Conservation (phyloP, 2,329 filamentous ascomycete species). For the Tolypocladium tropicale region DNA sequence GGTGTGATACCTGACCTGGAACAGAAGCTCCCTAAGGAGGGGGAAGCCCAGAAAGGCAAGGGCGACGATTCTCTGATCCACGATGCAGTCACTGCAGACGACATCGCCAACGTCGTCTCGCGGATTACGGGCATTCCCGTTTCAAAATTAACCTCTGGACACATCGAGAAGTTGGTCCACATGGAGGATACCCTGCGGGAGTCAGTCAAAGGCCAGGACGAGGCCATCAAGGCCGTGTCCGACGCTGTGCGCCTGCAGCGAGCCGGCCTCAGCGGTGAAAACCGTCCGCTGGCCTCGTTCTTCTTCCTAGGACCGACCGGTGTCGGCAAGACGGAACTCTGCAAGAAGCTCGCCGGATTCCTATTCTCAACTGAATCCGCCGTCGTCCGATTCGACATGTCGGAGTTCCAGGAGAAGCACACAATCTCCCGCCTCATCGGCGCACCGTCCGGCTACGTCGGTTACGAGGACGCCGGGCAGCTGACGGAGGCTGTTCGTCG, state of each 20-base stretch:
- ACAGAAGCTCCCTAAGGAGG: constrained; percentile 68
- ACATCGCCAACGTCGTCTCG: constrained; percentile 87
- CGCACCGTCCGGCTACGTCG: constrained; percentile 86
- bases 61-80: constrained; percentile 59
- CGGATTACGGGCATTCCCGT: constrained; percentile 88
- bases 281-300: constrained; percentile 84
- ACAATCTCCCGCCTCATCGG: constrained; percentile 90
- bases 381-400: constrained; percentile 94
- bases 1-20: constrained; percentile 76
- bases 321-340: constrained; percentile 93
- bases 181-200: constrained; percentile 87
- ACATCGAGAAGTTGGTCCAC: constrained; percentile 86
- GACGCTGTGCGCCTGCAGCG: constrained; percentile 91
- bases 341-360: constrained; percentile 90
- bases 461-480: constrained; percentile 94
- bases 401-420: constrained; percentile 94
- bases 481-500: constrained; percentile 89
- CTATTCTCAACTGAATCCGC: constrained; percentile 87
- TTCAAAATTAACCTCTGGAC: constrained; percentile 82
- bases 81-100: constrained; percentile 89
- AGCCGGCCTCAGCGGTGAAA: constrained; percentile 83
- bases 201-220: constrained; percentile 85
- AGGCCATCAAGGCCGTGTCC: constrained; percentile 81
- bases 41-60: constrained; percentile 29
- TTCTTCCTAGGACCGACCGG: constrained; percentile 97